These are phyloP conservation scores for Epicoccum sorghinum DNA, from an alignment of 2,329 filamentous ascomycete species.

Conservation along the genomic window DNA sequence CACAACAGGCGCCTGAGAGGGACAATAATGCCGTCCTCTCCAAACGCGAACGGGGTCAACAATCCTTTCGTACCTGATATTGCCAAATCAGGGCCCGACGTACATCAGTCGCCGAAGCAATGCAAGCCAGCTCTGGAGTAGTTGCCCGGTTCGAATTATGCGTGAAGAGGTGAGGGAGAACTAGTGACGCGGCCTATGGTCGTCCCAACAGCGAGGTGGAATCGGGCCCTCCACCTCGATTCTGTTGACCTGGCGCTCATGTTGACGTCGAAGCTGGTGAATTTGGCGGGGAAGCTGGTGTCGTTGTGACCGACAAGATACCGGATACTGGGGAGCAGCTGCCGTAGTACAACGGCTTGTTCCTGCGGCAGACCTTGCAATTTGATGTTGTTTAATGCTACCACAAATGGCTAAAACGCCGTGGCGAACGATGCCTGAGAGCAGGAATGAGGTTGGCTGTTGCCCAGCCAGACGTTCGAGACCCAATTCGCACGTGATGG, in stretches of 20 bases:
- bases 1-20: conserved; percentile 4
- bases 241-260: not conserved
- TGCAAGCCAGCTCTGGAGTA: not conserved
- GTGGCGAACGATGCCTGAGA: conserved; percentile 6
- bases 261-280: not conserved
- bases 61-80: not conserved
- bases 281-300: conserved; percentile 1
- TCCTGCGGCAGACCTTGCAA: conserved; percentile 10
- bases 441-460: conserved; percentile 16
- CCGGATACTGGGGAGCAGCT: conserved; percentile 2
- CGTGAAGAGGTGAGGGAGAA: not conserved
- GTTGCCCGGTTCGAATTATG: conserved; percentile 5
- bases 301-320: conserved; percentile 8
- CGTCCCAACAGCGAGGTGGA: not conserved
- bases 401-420: conserved; percentile 17
- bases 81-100: not conserved
- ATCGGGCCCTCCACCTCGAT: not conserved
- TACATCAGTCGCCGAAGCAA: conserved; percentile 4
- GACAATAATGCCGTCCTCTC: conserved; percentile 1
- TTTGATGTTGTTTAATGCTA: conserved; percentile 21
- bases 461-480: conserved; percentile 7
- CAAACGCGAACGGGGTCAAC: not conserved
- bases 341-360: conserved; percentile 1
- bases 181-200: conserved; percentile 1
- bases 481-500: conserved; percentile 4